These are phyloP conservation scores for Beauveria asiatica DNA, from an alignment of 2,329 filamentous ascomycete genomes.

Conservation along the genomic window DNA sequence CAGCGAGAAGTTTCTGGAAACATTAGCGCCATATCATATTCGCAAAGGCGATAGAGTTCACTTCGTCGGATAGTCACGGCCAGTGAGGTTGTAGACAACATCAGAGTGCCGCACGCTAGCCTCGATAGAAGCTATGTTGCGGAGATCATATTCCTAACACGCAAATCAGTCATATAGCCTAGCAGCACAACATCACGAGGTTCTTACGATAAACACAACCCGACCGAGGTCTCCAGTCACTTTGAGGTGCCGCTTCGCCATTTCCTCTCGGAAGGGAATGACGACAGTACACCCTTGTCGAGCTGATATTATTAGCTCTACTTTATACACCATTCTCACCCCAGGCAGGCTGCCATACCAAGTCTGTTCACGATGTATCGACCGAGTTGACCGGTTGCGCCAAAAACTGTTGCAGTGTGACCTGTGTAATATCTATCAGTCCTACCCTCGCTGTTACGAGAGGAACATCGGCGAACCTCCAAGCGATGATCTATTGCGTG, in stretches of 20 bases:
- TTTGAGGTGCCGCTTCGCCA: constrained; percentile 95
- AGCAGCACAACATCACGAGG: background rate
- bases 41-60: constrained; percentile 30
- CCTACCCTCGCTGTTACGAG: constrained; percentile 12
- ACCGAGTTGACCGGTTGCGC: constrained; percentile 89
- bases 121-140: constrained; percentile 91
- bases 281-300: constrained; percentile 91
- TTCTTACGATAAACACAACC: constrained; percentile 70
- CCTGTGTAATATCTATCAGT: constrained; percentile 43
- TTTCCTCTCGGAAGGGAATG: constrained; percentile 90
- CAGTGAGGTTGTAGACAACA: constrained; percentile 93
- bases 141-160: constrained; percentile 78
- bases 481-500: constrained; percentile 61
- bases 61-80: constrained; percentile 95
- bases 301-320: constrained; percentile 43
- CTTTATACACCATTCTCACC: background rate
- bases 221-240: constrained; percentile 89
- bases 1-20: constrained; percentile 77
- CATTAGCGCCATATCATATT: constrained; percentile 25
- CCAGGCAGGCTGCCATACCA: constrained; percentile 37
- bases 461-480: constrained; percentile 54
- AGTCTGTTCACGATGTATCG: constrained; percentile 96
- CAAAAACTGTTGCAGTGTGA: constrained; percentile 95
- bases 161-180: background rate
- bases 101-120: constrained; percentile 95